These are phyloP conservation scores for Candida golubevii DNA, from an alignment of 805 yeast genomes.

Conservation along the genomic window DNA sequence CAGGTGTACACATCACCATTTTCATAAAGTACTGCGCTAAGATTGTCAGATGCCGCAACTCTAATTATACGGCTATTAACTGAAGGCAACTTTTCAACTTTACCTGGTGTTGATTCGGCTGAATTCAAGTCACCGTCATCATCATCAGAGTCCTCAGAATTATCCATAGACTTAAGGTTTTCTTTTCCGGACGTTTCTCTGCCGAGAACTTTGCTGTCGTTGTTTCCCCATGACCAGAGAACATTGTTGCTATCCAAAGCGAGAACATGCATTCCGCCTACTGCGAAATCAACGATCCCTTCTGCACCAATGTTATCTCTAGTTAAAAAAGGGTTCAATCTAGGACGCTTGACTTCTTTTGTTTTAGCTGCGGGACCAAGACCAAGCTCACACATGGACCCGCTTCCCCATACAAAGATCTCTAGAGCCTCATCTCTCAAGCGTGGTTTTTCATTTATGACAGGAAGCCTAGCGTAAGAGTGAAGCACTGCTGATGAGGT, in stretches of 20 bases:
- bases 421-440: conserved; percentile 52
- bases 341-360: conserved; percentile 92
- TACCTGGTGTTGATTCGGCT: conserved; percentile 82
- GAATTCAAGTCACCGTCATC: conserved; percentile 80
- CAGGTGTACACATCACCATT: conserved; percentile 92
- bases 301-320: conserved; percentile 44
- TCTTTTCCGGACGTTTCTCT: conserved; percentile 72
- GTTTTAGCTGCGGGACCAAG: conserved; percentile 92
- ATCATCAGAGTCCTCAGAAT: conserved; percentile 41
- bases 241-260: conserved; percentile 73
- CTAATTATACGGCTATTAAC: conserved; percentile 56
- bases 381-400: conserved; percentile 96
- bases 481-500: conserved; percentile 44
- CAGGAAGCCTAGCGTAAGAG: conserved; percentile 45
- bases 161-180: conserved; percentile 64
- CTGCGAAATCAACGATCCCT: conserved; percentile 81
- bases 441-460: conserved; percentile 38
- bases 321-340: conserved; percentile 75
- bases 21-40: conserved; percentile 73
- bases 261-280: conserved; percentile 92
- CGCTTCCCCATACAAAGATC: conserved; percentile 92
- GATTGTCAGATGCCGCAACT: conserved; percentile 87
- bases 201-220: conserved; percentile 88
- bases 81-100: conserved; percentile 64
- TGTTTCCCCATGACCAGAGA: conserved; percentile 99